Percentiles rank a stretch among this genome's conserved stretches.
Conservation (phyloP, 495 filamentous ascomycete genomes). For the Aspergillus biplanus region DNA sequence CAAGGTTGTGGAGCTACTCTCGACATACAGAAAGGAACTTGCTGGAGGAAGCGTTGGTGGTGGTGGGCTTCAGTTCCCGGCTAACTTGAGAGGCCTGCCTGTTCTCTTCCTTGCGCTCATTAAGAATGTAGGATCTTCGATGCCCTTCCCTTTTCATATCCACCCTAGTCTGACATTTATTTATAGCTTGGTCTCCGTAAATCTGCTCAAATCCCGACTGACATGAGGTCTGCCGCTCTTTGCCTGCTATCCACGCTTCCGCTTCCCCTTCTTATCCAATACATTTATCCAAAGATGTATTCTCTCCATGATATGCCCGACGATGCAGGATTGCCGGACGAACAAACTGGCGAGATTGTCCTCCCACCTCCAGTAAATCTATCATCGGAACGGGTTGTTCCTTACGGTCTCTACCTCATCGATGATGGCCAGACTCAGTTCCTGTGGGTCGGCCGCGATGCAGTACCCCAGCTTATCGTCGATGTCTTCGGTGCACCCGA, state of each 20-base stretch:
- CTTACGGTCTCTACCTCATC: conserved; percentile 95
- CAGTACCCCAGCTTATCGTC: conserved; percentile 81
- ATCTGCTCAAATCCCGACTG: conserved; percentile 93
- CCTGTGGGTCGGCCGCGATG: conserved; percentile 93
- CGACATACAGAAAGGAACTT: conserved; percentile 96
- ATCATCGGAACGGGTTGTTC: conserved; percentile 82
- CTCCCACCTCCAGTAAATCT: conserved; percentile 86
- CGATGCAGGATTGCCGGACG: conserved; percentile 81
- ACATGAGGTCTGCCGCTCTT: conserved; percentile 91
- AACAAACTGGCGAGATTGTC: conserved; percentile 81
- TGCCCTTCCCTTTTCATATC: conserved; percentile 7
- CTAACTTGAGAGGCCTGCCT: conserved; percentile 85
- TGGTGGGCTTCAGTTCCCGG: conserved; percentile 88
- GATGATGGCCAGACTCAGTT: conserved; percentile 98
- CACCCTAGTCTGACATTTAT: conserved; percentile 27
- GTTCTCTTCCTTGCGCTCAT: conserved; percentile 91
- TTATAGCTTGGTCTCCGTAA: conserved; percentile 84
- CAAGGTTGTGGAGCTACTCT: conserved; percentile 89
- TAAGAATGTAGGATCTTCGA: conserved; percentile 71
- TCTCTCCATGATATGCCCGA: conserved; percentile 99
- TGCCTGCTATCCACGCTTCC: conserved; percentile 92
- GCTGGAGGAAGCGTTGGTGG: conserved; percentile 95
- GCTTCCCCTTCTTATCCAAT: conserved; percentile 89
- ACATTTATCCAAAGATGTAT: conserved; percentile 93
- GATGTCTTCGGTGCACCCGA: conserved; percentile 91